Evolutionary conservation across 495 filamentous ascomycete species (phyloP).

Genomic region (Beverwykella pulmonaria): DNA sequence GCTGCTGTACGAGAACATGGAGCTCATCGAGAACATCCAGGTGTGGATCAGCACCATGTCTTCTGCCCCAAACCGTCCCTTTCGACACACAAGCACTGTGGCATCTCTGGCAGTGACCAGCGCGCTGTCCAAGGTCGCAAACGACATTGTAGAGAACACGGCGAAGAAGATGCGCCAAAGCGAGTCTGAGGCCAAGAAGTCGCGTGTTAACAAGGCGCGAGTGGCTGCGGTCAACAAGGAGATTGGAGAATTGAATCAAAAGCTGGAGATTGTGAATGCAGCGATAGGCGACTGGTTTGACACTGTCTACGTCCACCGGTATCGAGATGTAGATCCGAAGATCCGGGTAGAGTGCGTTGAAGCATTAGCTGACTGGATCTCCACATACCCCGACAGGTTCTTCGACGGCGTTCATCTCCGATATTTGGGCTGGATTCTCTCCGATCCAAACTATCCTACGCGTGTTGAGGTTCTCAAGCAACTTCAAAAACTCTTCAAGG

Average conservation of each 20-base stretch:
- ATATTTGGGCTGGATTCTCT: slow-evolving; percentile 93
- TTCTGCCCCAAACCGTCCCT: slow-evolving; percentile 77
- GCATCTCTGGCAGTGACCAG: slow-evolving; percentile 74
- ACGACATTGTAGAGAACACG: slow-evolving; percentile 64
- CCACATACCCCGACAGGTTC: slow-evolving; percentile 77
- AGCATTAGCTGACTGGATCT: slow-evolving; percentile 85
- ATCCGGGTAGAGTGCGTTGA: slow-evolving; percentile 84
- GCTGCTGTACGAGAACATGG: slow-evolving; percentile 70
- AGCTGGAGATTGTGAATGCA: slow-evolving; percentile 63
- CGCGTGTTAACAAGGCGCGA: slow-evolving; percentile 72
- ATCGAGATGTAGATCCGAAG: slow-evolving; percentile 86
- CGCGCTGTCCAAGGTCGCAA: slow-evolving; percentile 65
- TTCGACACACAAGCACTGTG: slow-evolving; percentile 89
- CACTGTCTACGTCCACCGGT: slow-evolving; percentile 89
- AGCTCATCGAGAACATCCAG: slow-evolving; percentile 80
- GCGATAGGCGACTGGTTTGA: slow-evolving; percentile 82
- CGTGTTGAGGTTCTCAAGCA: slow-evolving; percentile 81
- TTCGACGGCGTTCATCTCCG: slow-evolving; percentile 85
- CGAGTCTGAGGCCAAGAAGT: slow-evolving; percentile 78
- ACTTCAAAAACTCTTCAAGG: slow-evolving; percentile 72
- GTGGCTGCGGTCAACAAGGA: slow-evolving; percentile 68
- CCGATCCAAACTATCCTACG: slow-evolving; percentile 69
- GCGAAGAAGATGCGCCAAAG: slow-evolving; percentile 77
- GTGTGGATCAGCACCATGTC: slow-evolving; percentile 87
- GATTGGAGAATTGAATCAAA: slow-evolving; percentile 66